phyloP scores from a whole-genome alignment of 2,329 filamentous ascomycete species.

The Colletotrichum magnum region DNA sequence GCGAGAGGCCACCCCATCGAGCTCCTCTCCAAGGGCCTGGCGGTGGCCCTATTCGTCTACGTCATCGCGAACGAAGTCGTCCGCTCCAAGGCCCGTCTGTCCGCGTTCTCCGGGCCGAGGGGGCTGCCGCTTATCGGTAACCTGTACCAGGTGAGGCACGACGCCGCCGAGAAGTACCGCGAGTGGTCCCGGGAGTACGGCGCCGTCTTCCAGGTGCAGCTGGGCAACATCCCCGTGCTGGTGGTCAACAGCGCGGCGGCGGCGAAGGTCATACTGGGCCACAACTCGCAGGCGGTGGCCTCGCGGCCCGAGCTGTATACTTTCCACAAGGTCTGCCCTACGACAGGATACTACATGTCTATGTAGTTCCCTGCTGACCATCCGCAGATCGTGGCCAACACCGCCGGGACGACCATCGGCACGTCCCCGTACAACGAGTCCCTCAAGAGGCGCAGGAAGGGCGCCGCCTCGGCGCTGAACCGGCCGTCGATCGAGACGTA shows the following conservation, averaged over 20 bases:
- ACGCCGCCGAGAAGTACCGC: conserved; percentile 53
- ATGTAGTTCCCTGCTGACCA: neutral
- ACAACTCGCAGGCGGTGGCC: conserved; percentile 75
- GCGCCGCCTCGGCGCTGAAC: conserved; percentile 76
- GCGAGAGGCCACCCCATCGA: conserved; percentile 44
- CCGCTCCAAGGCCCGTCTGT: conserved; percentile 59
- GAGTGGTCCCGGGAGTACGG: conserved; percentile 49
- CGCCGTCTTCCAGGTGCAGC: conserved; percentile 51
- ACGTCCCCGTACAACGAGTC: conserved; percentile 79
- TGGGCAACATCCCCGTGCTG: conserved; percentile 68
- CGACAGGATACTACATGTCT: too few relatives aligned
- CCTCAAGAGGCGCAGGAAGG: conserved; percentile 75
- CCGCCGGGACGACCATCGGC: conserved; percentile 63
- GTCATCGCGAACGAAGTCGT: conserved; percentile 63
- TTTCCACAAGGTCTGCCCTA: conserved; percentile 58
- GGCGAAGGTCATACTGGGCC: conserved; percentile 75
- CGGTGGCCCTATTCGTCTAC: conserved; percentile 55
- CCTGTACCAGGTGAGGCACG: conserved; percentile 65
- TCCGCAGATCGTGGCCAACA: conserved; percentile 60
- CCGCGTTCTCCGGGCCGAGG: conserved; percentile 61
- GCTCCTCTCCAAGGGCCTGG: conserved; percentile 18
- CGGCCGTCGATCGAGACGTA: conserved; percentile 75
- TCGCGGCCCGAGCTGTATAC: conserved; percentile 76
- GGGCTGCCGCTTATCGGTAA: conserved; percentile 70
- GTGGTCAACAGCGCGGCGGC: conserved; percentile 78